Conservation (phyloP, 2,329 filamentous ascomycete species). For the Apiospora saccharicola region DNA sequence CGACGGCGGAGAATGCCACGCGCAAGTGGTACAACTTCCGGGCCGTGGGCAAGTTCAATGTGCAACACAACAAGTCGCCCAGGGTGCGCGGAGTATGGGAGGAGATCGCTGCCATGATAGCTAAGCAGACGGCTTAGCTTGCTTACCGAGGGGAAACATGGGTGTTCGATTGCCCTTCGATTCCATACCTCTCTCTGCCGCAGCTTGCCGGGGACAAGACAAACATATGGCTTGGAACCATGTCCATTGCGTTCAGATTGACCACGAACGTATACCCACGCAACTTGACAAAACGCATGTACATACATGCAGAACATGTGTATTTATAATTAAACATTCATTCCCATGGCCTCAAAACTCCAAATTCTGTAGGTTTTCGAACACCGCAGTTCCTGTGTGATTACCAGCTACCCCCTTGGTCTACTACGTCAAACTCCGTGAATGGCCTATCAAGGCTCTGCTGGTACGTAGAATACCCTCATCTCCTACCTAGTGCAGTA, state of each 20-base stretch:
- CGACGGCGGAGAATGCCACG: conserved; percentile 36
- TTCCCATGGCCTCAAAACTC: neutral
- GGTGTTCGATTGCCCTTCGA: neutral
- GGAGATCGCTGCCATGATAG: conserved; percentile 39
- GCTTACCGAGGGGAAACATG: neutral
- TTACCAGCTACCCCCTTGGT: no score
- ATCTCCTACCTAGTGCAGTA: neutral
- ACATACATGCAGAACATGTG: neutral
- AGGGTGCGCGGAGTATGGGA: conserved; percentile 48
- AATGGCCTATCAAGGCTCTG: neutral
- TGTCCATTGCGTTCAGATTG: neutral
- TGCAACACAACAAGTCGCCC: conserved; percentile 38
- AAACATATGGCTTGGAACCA: neutral
- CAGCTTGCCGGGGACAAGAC: neutral
- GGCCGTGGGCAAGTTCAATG: conserved; percentile 46
- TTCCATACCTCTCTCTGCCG: neutral
- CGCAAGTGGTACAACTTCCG: conserved; percentile 48
- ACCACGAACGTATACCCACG: neutral
- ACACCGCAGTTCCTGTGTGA: no score
- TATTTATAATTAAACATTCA: no score
- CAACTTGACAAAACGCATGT: neutral
- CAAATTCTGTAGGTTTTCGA: no score
- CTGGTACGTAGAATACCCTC: neutral
- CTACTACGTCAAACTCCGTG: neutral
- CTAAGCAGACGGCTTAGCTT: conserved; percentile 25